These are phyloP conservation scores for Globisporangium irregulare DNA, from an alignment of 352 stramenopile species.

Conservation along the genomic window DNA sequence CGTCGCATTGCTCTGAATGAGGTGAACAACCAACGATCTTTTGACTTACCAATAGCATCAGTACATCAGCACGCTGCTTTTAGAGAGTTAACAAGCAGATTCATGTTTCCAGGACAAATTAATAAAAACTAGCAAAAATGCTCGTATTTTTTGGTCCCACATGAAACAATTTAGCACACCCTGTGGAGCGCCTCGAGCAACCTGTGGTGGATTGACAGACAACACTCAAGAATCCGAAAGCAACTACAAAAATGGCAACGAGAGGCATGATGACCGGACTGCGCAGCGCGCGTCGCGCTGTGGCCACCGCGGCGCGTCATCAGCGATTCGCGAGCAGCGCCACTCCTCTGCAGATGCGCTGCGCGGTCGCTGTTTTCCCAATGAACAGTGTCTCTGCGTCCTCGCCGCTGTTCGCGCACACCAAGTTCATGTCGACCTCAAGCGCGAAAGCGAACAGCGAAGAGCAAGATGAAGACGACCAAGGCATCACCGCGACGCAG, in stretches of 20 bases:
- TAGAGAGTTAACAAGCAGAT: no score
- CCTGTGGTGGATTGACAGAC: not conserved
- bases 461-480: conserved; percentile 8
- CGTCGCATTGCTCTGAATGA: not conserved
- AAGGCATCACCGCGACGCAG: not conserved
- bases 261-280: not conserved
- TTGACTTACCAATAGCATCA: not conserved
- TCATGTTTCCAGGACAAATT: no score
- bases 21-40: not conserved
- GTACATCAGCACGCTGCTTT: not conserved
- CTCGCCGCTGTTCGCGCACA: conserved; percentile 3
- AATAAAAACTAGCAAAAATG: not conserved
- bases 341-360: conserved; percentile 1
- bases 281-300: conserved; percentile 5
- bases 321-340: not conserved
- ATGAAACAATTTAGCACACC: not conserved
- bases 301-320: not conserved
- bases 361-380: not conserved
- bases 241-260: conserved; percentile 1
- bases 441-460: not conserved
- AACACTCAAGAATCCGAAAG: not conserved
- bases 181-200: not conserved
- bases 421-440: conserved; percentile 11
- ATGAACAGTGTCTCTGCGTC: not conserved
- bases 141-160: not conserved